Evolutionary conservation across 495 filamentous ascomycete species (phyloP).

Genomic region (Lentithecium fluviatile): DNA sequence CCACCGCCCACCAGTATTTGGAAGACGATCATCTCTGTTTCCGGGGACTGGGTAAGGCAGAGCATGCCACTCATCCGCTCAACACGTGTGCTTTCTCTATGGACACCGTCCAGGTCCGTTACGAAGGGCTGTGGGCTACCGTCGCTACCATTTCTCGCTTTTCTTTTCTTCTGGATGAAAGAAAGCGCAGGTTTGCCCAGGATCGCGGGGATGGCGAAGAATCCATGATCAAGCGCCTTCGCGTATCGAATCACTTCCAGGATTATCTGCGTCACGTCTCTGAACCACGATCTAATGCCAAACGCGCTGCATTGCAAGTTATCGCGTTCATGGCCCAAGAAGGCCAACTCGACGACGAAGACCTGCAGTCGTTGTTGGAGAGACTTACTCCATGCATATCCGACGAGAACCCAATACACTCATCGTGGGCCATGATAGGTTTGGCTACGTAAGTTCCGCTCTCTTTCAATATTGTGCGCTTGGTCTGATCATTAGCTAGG

Average conservation of each 20-base stretch:
- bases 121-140: constrained; percentile 31
- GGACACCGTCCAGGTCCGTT: constrained; percentile 12
- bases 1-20: constrained; percentile 65
- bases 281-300: constrained; percentile 26
- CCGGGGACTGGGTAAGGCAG: constrained; percentile 14
- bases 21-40: constrained; percentile 55
- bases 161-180: constrained; percentile 27
- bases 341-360: constrained; percentile 47
- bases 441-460: constrained; percentile 43
- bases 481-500: constrained; percentile 41
- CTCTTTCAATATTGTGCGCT: constrained; percentile 38
- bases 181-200: constrained; percentile 17
- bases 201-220: constrained; percentile 32
- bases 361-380: constrained; percentile 46
- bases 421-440: constrained; percentile 59
- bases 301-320: constrained; percentile 65
- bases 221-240: constrained; percentile 58
- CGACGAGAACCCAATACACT: constrained; percentile 55
- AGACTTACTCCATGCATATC: constrained; percentile 52
- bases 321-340: constrained; percentile 65
- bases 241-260: constrained; percentile 47
- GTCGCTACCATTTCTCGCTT: constrained; percentile 27
- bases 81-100: constrained; percentile 30
- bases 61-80: constrained; percentile 15
- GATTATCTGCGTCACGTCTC: constrained; percentile 56